Base-by-base conservation (phyloP, 441 rosid species). In the Biscutella laevigata region DNA sequence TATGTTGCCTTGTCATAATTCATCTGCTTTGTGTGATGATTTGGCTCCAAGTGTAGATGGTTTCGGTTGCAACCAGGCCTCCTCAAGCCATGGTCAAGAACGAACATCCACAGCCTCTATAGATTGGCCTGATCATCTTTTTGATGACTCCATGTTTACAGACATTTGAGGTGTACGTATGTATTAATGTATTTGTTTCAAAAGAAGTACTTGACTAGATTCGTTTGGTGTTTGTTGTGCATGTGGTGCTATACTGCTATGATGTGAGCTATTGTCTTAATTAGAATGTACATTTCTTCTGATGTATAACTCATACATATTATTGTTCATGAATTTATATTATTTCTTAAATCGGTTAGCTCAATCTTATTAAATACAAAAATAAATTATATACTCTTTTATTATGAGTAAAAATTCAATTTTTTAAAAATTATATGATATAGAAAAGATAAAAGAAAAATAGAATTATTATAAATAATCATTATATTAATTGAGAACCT, bases 61-160 rank as follows among this genome's bases (percentile, higher is more conserved):
- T 17, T 29, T 63, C 14, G 54, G 61, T 11, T 41, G 64, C 40
- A 50, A 54, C 25, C 70, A 62, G 7, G 51, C 54, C 27, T 43
- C 69, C 60, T 77, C 88, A 25, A 71, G 77, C 74, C 71, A 69
- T 45, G 67, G 45, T 51, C 76, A 70, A 37, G 77, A 64, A 19
- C 13, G 15, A 45, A 56, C 61, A 58, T 19, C 41, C 15, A 68
- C 77, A 34, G 66, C 57, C 35, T 6, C 71, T 42, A 46, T 74
- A n/a, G 59, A 48, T 21, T 78, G 85, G 85, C 75, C 75, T 39
- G 74, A 75, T 40, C 67, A 74, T 14, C 61, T 79, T 52, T 75
- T 86, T 26, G 81, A 78, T 64, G 84, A 80, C 33, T 75, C 84
- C 60, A 53, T 80, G 5, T 78, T 77, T 70, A 61, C 66, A 53